phyloP scores from a whole-genome alignment of 495 filamentous ascomycete species.

The Parathielavia hyrcaniae region DNA sequence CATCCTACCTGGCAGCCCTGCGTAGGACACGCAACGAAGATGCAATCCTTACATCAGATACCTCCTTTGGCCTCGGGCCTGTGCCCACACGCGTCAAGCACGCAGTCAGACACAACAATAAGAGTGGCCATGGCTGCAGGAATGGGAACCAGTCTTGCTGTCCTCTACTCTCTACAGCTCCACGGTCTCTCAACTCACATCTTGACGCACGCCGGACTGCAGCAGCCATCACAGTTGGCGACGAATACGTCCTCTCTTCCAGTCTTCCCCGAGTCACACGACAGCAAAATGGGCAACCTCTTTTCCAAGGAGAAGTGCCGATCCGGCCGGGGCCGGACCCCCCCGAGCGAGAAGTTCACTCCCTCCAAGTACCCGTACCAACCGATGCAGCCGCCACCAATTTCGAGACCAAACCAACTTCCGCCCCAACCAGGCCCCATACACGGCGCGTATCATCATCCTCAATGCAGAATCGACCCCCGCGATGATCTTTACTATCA shows the following conservation, averaged over 20 bases:
- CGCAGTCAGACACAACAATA: slow-evolving; percentile 6
- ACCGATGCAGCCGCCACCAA: too few relatives aligned
- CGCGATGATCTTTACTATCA: not conserved
- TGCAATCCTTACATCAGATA: slow-evolving; percentile 6
- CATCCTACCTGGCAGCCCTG: not conserved
- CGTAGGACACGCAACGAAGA: not conserved
- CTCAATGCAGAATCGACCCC: not conserved
- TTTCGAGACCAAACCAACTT: too few relatives aligned
- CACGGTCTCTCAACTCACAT: slow-evolving; percentile 13
- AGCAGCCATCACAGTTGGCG: not conserved
- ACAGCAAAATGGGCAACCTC: not conserved
- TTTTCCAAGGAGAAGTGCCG: not conserved
- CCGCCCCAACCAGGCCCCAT: not conserved
- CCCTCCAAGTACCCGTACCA: too few relatives aligned
- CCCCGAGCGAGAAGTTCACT: too few relatives aligned
- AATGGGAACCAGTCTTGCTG: slow-evolving; percentile 18
- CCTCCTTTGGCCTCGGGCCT: not conserved
- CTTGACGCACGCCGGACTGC: slow-evolving; percentile 3
- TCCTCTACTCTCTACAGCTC: slow-evolving; percentile 9
- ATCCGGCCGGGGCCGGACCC: too few relatives aligned
- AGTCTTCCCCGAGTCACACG: not conserved
- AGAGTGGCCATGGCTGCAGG: slow-evolving; percentile 22
- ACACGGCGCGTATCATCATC: not conserved
- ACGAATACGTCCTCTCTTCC: not conserved
- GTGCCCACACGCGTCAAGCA: not conserved